Percentiles rank a stretch among this genome's conserved stretches.
These are phyloP conservation scores for Pistacia integerrima DNA, from an alignment of 345 rosid genomes.

Conservation along the genomic window DNA sequence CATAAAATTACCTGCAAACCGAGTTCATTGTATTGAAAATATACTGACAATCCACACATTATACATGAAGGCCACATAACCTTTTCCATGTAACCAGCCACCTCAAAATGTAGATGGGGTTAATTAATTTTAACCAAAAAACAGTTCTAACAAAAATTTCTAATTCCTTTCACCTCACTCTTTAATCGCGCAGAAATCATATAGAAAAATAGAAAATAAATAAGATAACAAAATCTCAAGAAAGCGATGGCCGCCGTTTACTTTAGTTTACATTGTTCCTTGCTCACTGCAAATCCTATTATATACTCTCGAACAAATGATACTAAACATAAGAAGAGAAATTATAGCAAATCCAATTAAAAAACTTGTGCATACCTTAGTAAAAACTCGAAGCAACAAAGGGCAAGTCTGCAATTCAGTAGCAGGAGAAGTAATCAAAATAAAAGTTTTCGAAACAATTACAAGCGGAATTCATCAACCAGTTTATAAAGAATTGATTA, in stretches of 20 bases:
- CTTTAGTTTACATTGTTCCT: background rate
- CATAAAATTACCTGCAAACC: background rate
- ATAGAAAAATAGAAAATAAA: too few species aligned
- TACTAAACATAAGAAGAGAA: background rate
- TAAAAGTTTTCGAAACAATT: background rate
- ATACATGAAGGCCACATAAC: background rate
- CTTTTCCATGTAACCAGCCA: background rate
- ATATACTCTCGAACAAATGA: background rate
- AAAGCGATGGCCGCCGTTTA: background rate
- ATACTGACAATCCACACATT: background rate
- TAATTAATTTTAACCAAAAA: background rate
- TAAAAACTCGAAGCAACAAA: constrained; percentile 86
- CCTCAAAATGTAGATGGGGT: background rate
- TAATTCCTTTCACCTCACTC: constrained; percentile 3
- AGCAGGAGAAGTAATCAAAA: background rate
- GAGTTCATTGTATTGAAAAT: background rate
- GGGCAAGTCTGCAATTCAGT: constrained; percentile 76
- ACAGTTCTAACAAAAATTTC: background rate
- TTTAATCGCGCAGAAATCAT: background rate
- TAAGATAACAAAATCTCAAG: background rate
- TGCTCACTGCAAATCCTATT: background rate
- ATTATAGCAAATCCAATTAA: background rate
- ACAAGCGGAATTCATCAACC: background rate
- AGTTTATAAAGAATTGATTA: background rate
- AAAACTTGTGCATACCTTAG: constrained; percentile 57